These are phyloP conservation scores for Globisporangium okanoganense DNA, from an alignment of 352 stramenopile species.

Conservation along the genomic window DNA sequence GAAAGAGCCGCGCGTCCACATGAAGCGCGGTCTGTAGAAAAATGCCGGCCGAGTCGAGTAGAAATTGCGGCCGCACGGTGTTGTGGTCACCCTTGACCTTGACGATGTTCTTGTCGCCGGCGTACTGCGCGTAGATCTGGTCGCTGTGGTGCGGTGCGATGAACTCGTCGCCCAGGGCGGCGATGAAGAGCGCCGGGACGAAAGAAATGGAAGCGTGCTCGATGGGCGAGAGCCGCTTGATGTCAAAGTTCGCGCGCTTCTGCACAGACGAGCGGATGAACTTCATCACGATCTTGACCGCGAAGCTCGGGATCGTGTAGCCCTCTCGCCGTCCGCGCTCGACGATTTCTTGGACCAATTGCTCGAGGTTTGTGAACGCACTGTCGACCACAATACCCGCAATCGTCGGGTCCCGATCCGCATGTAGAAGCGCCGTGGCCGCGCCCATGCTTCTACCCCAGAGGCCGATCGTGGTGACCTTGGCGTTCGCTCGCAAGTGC, in stretches of 20 bases:
- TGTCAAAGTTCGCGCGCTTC: slow-evolving; percentile 87
- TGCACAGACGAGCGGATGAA: slow-evolving; percentile 91
- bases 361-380: slow-evolving; percentile 94
- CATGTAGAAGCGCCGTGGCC: slow-evolving; percentile 97
- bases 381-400: slow-evolving; percentile 97
- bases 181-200: slow-evolving; percentile 96
- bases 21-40: slow-evolving; percentile 94
- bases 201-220: slow-evolving; percentile 92
- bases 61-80: slow-evolving; percentile 91
- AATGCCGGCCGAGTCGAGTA: slow-evolving; percentile 94
- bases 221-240: slow-evolving; percentile 74
- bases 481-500: slow-evolving; percentile 88
- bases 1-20: slow-evolving; percentile 44
- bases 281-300: slow-evolving; percentile 91
- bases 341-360: slow-evolving; percentile 97
- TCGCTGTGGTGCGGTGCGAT: slow-evolving; percentile 86
- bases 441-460: slow-evolving; percentile 99
- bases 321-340: slow-evolving; percentile 93
- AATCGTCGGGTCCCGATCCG: slow-evolving; percentile 95
- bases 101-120: slow-evolving; percentile 98
- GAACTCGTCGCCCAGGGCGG: slow-evolving; percentile 96
- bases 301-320: slow-evolving; percentile 88
- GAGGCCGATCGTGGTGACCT: slow-evolving; percentile 93
- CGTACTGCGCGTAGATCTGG: slow-evolving; percentile 86
- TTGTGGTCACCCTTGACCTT: slow-evolving; percentile 98